phyloP scores from a whole-genome alignment of 2,329 filamentous ascomycete genomes.

The Exserohilum turcica region DNA sequence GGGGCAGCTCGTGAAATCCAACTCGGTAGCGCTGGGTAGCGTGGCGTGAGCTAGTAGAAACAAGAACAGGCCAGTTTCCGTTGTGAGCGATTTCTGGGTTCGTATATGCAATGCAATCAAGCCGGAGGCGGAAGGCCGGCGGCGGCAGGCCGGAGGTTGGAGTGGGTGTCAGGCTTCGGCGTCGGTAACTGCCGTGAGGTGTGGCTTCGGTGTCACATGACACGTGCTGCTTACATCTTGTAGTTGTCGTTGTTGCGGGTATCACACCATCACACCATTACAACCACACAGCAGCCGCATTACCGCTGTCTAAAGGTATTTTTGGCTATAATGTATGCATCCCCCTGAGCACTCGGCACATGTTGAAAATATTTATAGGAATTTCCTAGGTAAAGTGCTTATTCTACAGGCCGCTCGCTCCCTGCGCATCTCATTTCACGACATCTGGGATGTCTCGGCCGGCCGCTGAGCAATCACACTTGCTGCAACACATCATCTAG shows the following conservation, averaged over 20 bases:
- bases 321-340: neutral
- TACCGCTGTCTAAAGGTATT: neutral
- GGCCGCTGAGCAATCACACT: neutral
- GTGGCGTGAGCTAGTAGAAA: neutral
- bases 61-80: too few species aligned
- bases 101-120: neutral
- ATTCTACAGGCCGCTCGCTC: too few species aligned
- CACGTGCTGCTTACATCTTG: too few species aligned
- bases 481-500: neutral
- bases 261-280: too few species aligned
- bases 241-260: too few species aligned
- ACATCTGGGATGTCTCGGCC: neutral
- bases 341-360: neutral
- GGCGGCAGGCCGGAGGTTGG: too few species aligned
- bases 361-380: neutral
- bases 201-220: neutral
- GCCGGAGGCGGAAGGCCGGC: neutral
- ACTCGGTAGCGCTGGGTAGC: neutral
- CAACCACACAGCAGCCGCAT: neutral
- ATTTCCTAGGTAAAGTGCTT: neutral
- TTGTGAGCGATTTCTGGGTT: neutral
- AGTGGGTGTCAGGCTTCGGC: neutral
- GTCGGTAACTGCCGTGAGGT: neutral
- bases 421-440: neutral
- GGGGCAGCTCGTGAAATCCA: constrained; percentile 19